Base-by-base conservation (phyloP, 306 rosid species). In the Castanea crenata region DNA sequence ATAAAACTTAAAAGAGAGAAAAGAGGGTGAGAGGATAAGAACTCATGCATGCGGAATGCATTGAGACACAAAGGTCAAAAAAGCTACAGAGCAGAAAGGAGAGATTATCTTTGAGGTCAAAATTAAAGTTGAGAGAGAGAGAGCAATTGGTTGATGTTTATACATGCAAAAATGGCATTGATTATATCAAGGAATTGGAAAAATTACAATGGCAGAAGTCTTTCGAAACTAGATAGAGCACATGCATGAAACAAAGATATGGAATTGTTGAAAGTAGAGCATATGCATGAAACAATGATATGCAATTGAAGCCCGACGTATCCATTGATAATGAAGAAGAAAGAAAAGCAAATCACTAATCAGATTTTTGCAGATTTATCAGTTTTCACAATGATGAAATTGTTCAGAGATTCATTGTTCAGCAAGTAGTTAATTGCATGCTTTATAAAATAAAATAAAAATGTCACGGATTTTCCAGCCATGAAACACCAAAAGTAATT, bases 371-470 rank as follows among this genome's bases (percentile, higher is more conserved):
- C 91, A 92, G 92, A 89, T 77, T 85, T 83, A 86, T 84, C 90
- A 89, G 89, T 85, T 88, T 84, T 86, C 88, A 82, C 81, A 82
- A 92, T 92, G 81, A 93, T 86, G 87, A 89, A 81, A 75, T 10
- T 10, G 73, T 67, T 82, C 76, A 81, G 80, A 85, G 78, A 82
- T 83, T 87, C 78, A 80, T 72, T 81, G 23, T 31, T 75, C 81
- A 82, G 74, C 67, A 78, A 79, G 76, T 77, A 77, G 80, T 67
- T 73, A 77, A 88, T 84, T 76, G 75, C 74, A 69, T 68, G 78
- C 81, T 84, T 81, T 78, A 71, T 52, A 83, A 38, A 38, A 38
- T 81, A 68, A 64, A 78, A 73, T 38, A 38, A 85, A 85, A 75
- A 76, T 63, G 86, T 84, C 90, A 89, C 91, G 92, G 91, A 83